Conservation (phyloP, 768 basidiomycete species). For the Tricholomella constricta region DNA sequence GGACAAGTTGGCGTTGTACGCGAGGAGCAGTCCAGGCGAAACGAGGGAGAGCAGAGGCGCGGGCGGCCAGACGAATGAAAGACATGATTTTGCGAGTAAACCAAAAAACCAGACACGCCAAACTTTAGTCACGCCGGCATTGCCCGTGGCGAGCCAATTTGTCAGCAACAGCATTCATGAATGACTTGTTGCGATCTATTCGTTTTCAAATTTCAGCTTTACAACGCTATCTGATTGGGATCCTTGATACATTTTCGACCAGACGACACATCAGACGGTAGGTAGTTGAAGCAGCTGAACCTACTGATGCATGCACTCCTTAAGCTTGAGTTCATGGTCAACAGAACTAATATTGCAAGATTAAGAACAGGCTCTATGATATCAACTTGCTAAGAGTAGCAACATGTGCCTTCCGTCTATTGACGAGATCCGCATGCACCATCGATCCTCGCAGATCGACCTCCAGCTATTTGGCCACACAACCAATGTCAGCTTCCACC, state of each 20-base stretch:
- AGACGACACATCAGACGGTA: too few relatives aligned
- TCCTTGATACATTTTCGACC: too few relatives aligned
- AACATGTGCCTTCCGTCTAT: constrained; percentile 55
- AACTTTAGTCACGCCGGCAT: constrained; percentile 19
- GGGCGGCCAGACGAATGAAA: constrained; percentile 53
- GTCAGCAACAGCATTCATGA: too few relatives aligned
- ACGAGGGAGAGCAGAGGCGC: constrained; percentile 45
- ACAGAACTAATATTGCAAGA: too few relatives aligned
- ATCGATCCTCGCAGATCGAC: constrained; percentile 55
- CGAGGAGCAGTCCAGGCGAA: constrained; percentile 36
- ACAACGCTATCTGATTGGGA: too few relatives aligned
- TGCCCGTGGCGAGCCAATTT: constrained; percentile 5
- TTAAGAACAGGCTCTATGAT: constrained; percentile 21
- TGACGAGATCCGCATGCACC: constrained; percentile 56
- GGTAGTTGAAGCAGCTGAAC: too few relatives aligned
- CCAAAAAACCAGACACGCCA: constrained; percentile 6
- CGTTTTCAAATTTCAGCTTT: too few relatives aligned
- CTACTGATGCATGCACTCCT: too few relatives aligned
- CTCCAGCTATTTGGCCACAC: constrained; percentile 48
- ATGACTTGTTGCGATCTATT: too few relatives aligned
- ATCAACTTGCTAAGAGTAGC: constrained; percentile 44
- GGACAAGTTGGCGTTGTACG: constrained; percentile 39
- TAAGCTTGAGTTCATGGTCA: too few relatives aligned
- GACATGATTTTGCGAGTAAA: constrained; percentile 43
- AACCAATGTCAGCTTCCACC: neutral